Conservation (phyloP, 2,329 filamentous ascomycete genomes). For the Xenoacremonium recifei region DNA sequence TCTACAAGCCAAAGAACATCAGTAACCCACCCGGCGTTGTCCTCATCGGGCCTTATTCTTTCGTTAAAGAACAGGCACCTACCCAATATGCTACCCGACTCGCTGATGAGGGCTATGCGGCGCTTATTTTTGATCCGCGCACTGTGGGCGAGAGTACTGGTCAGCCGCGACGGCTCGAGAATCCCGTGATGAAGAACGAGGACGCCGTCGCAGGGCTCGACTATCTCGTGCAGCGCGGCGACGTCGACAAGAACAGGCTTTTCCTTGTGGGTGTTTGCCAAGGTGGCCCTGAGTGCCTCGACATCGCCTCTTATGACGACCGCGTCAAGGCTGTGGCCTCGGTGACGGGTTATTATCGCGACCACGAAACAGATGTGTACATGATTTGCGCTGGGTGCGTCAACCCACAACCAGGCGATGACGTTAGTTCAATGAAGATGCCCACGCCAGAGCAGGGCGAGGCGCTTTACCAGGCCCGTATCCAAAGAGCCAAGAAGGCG, state of each 20-base stretch:
- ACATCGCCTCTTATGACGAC: constrained; percentile 28
- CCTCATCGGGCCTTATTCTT: constrained; percentile 29
- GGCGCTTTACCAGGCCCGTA: constrained; percentile 22
- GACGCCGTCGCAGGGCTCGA: constrained; percentile 26
- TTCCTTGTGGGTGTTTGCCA: constrained; percentile 30
- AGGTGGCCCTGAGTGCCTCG: constrained; percentile 27
- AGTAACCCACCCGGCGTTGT: constrained; percentile 24
- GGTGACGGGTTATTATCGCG: constrained; percentile 25
- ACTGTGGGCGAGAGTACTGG: constrained; percentile 30
- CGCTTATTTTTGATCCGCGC: constrained; percentile 29
- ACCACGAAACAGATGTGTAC: constrained; percentile 29
- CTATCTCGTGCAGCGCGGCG: constrained; percentile 24
- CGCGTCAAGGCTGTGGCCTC: constrained; percentile 21
- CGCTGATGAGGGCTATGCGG: constrained; percentile 30
- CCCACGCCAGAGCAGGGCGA: constrained; percentile 27
- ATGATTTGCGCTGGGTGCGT: constrained; percentile 31
- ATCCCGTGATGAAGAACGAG: constrained; percentile 30
- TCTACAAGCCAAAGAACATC: constrained; percentile 20
- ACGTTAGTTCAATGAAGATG: constrained; percentile 25
- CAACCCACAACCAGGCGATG: constrained; percentile 19
- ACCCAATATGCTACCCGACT: constrained; percentile 29
- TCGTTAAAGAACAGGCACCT: constrained; percentile 29
- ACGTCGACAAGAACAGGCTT: constrained; percentile 21
- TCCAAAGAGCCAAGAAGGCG: constrained; percentile 23
- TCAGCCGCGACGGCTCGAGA: constrained; percentile 26